Percentiles rank a stretch among this genome's conserved stretches.
Evolutionary conservation across 345 rosid genomes (phyloP).

Genomic region (Noccaea bulbosa): DNA sequence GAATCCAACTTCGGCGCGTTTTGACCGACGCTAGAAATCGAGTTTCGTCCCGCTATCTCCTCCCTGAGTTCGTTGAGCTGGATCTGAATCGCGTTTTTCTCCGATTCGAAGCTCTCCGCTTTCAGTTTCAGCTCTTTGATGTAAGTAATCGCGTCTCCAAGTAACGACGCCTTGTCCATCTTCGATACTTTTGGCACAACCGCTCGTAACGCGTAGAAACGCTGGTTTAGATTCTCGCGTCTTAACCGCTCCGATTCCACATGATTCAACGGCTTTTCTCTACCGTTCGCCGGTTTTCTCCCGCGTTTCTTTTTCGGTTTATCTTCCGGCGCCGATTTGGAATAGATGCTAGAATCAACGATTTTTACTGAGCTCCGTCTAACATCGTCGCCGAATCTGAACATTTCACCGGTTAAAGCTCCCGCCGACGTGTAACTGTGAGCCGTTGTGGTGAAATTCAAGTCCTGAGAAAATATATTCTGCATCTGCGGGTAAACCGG

Average conservation of each 20-base stretch:
- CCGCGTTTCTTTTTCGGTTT: slow-evolving; percentile 78
- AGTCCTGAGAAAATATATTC: too few species aligned
- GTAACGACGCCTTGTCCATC: slow-evolving; percentile 80
- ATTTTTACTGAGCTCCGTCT: slow-evolving; percentile 34
- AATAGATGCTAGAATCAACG: too few species aligned
- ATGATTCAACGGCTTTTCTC: slow-evolving; percentile 78
- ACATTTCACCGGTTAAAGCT: slow-evolving; percentile 45
- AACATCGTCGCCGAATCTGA: slow-evolving; percentile 68
- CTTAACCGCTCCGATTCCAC: slow-evolving; percentile 89
- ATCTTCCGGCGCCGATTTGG: slow-evolving; percentile 53
- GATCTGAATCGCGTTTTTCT: slow-evolving; percentile 9
- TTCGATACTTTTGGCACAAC: slow-evolving; percentile 83
- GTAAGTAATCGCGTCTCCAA: slow-evolving; percentile 69
- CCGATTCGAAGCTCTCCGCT: not conserved
- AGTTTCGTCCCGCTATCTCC: slow-evolving; percentile 17
- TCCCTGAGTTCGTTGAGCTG: slow-evolving; percentile 20
- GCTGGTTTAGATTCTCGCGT: slow-evolving; percentile 85
- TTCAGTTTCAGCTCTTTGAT: slow-evolving; percentile 51
- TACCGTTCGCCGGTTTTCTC: slow-evolving; percentile 74
- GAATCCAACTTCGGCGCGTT: too few species aligned
- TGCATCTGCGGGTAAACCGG: not conserved
- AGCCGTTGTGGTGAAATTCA: slow-evolving; percentile 55
- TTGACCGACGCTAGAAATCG: not conserved
- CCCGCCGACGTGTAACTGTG: slow-evolving; percentile 46
- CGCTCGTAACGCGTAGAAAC: slow-evolving; percentile 79